These are phyloP conservation scores for Platanthera guangdongensis DNA, from an alignment of 106 monocot genomes.

Conservation along the genomic window DNA sequence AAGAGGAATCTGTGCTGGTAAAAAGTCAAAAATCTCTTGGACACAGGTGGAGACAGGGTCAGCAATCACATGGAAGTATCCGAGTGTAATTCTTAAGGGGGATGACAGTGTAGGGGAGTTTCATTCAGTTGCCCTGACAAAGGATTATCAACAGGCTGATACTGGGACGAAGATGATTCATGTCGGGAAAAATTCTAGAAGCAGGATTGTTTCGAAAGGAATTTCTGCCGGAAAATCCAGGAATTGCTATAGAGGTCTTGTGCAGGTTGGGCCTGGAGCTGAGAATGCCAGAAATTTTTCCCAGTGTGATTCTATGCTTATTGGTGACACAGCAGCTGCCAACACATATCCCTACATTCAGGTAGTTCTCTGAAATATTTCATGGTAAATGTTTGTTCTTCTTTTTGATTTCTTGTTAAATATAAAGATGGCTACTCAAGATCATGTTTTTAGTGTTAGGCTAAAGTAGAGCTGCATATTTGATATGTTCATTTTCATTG, in stretches of 20 bases:
- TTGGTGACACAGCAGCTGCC: slow-evolving; percentile 84
- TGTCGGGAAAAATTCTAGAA: slow-evolving; percentile 70
- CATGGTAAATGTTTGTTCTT: neutral
- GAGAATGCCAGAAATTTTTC: slow-evolving; percentile 82
- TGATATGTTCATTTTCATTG: neutral
- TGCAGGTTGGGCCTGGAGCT: slow-evolving; percentile 60
- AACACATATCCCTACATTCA: slow-evolving; percentile 96
- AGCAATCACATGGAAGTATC: slow-evolving; percentile 97
- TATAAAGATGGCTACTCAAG: neutral
- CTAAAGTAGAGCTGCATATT: neutral
- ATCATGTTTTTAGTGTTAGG: neutral
- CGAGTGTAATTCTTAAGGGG: slow-evolving; percentile 79
- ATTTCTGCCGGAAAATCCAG: slow-evolving; percentile 94
- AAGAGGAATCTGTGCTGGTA: slow-evolving; percentile 71
- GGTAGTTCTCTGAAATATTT: slow-evolving; percentile 21
- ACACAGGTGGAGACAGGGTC: slow-evolving; percentile 98
- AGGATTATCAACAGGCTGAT: slow-evolving; percentile 90
- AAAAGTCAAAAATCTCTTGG: slow-evolving; percentile 86
- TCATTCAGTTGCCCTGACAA: slow-evolving; percentile 90
- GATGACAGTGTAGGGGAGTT: slow-evolving; percentile 83
- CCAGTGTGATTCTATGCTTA: slow-evolving; percentile 98
- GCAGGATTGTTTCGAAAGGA: slow-evolving; percentile 87
- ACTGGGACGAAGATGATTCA: slow-evolving; percentile 99
- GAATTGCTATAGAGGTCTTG: slow-evolving; percentile 89
- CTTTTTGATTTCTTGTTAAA: neutral